A percentile compares a stretch with the other conserved stretches of the same genome.
Conservation (phyloP, 2,329 filamentous ascomycete genomes). For the Dactylellina leptospora region DNA sequence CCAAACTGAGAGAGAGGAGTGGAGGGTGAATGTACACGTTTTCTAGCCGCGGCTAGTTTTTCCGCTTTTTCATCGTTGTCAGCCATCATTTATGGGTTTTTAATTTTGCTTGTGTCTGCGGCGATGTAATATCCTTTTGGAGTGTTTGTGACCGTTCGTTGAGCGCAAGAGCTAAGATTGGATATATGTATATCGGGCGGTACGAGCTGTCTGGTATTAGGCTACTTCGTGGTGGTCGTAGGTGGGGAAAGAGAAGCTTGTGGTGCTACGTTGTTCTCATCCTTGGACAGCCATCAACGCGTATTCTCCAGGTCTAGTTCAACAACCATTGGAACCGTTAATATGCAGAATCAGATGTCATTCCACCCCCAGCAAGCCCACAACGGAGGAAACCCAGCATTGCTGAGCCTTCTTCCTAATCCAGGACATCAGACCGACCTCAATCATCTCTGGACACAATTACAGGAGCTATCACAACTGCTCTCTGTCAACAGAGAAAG, state of each 20-base stretch:
- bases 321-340: background rate
- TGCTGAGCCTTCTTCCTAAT: slow-evolving; percentile 47
- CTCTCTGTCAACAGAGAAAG: slow-evolving; percentile 56
- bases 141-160: too few relatives aligned
- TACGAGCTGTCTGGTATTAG: too few relatives aligned
- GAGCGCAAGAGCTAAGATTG: too few relatives aligned
- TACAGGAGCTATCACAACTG: slow-evolving; percentile 57
- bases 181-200: too few relatives aligned
- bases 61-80: slow-evolving; percentile 45
- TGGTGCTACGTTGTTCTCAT: too few relatives aligned
- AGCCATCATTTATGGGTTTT: slow-evolving; percentile 7
- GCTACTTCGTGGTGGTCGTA: too few relatives aligned
- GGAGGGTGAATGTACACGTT: slow-evolving; percentile 15
- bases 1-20: background rate
- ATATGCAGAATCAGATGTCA: slow-evolving; percentile 47
- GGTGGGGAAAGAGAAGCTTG: too few relatives aligned
- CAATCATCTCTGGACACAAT: slow-evolving; percentile 57
- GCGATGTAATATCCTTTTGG: too few relatives aligned
- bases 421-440: slow-evolving; percentile 57
- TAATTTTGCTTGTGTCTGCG: too few relatives aligned
- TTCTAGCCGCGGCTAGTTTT: slow-evolving; percentile 48
- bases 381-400: slow-evolving; percentile 28
- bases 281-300: too few relatives aligned
- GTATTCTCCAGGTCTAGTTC: too few relatives aligned
- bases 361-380: slow-evolving; percentile 37